These are phyloP conservation scores for Neocallimastix lanati DNA, from an alignment of 192 early-diverging fungal genomes.

Conservation along the genomic window DNA sequence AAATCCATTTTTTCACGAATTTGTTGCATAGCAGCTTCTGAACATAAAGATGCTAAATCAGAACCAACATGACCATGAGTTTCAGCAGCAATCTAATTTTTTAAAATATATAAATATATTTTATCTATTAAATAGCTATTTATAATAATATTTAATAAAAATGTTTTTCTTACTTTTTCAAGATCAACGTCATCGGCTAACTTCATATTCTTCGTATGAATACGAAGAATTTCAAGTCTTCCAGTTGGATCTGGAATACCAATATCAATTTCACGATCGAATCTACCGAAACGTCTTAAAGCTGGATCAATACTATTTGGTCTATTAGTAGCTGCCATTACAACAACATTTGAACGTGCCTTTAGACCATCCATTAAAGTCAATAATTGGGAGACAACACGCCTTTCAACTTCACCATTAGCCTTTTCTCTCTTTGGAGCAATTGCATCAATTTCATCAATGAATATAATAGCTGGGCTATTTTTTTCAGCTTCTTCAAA, in stretches of 20 bases:
- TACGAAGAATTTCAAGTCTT: slow-evolving; percentile 92
- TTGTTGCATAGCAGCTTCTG: slow-evolving; percentile 99
- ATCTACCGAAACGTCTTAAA: slow-evolving; percentile 94
- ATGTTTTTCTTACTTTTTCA: slow-evolving; percentile 34
- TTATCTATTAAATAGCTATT: no score
- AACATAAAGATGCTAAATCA: slow-evolving; percentile 91
- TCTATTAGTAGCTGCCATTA: slow-evolving; percentile 98
- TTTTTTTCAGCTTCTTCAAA: slow-evolving; percentile 99
- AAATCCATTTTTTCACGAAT: slow-evolving; percentile 99
- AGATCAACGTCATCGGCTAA: slow-evolving; percentile 91
- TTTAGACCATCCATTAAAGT: slow-evolving; percentile 97
- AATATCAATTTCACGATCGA: slow-evolving; percentile 98
- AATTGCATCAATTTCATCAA: slow-evolving; percentile 98
- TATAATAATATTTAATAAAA: no score
- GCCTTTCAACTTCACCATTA: slow-evolving; percentile 95
- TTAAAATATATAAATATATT: no score
- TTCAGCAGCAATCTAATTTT: slow-evolving; percentile 60
- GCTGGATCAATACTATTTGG: slow-evolving; percentile 97
- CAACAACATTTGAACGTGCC: slow-evolving; percentile 89
- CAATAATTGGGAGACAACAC: slow-evolving; percentile 93
- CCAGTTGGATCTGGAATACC: slow-evolving; percentile 97
- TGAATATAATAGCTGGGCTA: slow-evolving; percentile 91
- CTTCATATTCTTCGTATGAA: slow-evolving; percentile 99
- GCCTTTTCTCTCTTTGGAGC: slow-evolving; percentile 98
- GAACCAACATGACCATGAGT: slow-evolving; percentile 96